Conservation (phyloP, 441 rosid species). For the Monsonia emarginata region DNA sequence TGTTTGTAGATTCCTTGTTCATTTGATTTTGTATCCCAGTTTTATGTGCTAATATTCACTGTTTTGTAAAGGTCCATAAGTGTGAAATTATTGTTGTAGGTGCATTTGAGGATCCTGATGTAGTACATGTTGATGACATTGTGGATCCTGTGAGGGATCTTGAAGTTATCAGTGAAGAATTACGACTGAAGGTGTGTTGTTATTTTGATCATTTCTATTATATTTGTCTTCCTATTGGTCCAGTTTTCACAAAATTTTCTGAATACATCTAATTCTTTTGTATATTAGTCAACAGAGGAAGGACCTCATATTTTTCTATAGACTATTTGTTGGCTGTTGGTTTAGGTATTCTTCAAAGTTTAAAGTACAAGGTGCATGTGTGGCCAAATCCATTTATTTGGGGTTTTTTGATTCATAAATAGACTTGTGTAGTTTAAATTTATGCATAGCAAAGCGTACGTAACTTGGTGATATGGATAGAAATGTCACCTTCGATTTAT, state of each 20-base stretch:
- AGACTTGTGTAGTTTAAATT: background rate
- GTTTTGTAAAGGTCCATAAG: background rate
- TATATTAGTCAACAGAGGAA: background rate
- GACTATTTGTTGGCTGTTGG: background rate
- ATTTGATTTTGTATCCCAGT: background rate
- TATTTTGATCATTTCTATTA: background rate
- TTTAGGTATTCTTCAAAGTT: no score
- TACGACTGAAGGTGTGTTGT: conserved; percentile 68
- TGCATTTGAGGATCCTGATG: conserved; percentile 93
- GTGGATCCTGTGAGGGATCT: conserved; percentile 94
- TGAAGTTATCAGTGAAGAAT: conserved; percentile 68
- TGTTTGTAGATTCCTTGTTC: background rate
- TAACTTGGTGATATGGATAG: background rate
- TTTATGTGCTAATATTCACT: background rate
- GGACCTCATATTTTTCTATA: background rate
- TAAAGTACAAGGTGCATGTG: background rate
- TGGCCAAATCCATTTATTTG: background rate
- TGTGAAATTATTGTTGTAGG: conserved; percentile 30
- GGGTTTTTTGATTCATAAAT: background rate
- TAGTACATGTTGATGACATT: conserved; percentile 86
- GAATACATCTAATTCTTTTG: background rate
- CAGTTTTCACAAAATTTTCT: background rate
- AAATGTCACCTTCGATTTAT: background rate
- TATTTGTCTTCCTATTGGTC: background rate
- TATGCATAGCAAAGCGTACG: background rate